phyloP scores from a whole-genome alignment of 2,329 filamentous ascomycete species.

The Madurella fahalii region DNA sequence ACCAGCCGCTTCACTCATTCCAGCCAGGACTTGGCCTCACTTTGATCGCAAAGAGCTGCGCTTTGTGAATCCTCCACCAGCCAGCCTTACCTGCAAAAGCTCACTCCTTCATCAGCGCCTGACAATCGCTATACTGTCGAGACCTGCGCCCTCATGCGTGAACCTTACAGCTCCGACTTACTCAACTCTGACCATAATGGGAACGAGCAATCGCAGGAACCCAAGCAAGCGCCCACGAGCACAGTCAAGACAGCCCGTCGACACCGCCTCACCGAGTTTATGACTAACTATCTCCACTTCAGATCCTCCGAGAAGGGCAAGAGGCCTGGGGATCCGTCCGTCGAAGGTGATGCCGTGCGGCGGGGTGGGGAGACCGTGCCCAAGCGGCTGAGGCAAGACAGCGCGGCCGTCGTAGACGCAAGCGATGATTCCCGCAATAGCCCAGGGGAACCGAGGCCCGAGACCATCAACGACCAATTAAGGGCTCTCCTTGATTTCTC shows the following conservation, averaged over 20 bases:
- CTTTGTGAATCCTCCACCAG: too few relatives aligned
- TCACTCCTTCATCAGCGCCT: background rate
- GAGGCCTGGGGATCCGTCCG: background rate
- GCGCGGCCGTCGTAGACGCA: background rate
- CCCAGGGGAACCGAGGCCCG: background rate
- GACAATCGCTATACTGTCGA: background rate
- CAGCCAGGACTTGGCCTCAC: too few relatives aligned
- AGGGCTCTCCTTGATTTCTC: background rate
- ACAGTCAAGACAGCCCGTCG: conserved; percentile 20
- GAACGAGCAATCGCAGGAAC: conserved; percentile 14
- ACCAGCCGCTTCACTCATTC: too few relatives aligned
- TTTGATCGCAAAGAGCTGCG: too few relatives aligned
- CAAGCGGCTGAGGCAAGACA: background rate
- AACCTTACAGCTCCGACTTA: conserved; percentile 5
- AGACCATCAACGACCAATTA: background rate
- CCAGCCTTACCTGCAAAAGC: too few relatives aligned
- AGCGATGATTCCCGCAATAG: too few relatives aligned
- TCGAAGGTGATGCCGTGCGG: conserved; percentile 4
- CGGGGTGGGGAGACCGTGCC: background rate
- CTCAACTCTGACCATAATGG: conserved; percentile 12
- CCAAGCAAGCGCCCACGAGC: conserved; percentile 15
- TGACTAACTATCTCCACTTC: conserved; percentile 17
- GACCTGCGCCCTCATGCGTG: conserved; percentile 6
- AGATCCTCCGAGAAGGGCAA: conserved; percentile 6
- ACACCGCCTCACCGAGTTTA: conserved; percentile 1